phyloP scores from a whole-genome alignment of 306 rosid species.

The Hippophae tibetana region DNA sequence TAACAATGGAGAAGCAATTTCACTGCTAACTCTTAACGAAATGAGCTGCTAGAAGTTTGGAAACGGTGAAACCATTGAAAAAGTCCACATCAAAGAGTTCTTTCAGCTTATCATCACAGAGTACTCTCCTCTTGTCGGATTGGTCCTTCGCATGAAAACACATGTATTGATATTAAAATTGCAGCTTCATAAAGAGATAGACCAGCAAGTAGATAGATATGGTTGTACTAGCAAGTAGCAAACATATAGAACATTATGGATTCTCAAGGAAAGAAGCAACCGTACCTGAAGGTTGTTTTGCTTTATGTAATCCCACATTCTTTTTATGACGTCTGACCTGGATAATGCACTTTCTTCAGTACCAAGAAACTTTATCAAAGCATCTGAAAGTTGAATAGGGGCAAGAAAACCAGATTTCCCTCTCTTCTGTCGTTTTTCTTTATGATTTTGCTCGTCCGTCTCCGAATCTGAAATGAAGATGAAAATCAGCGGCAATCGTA shows the following conservation, averaged over 20 bases:
- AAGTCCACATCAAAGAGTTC: constrained; percentile 57
- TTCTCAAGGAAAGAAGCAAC: constrained; percentile 13
- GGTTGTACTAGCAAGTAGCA: no score
- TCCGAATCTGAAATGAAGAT: constrained; percentile 25
- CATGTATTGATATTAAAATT: not conserved
- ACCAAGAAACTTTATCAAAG: constrained; percentile 60
- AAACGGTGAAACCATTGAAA: constrained; percentile 56
- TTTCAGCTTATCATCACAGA: constrained; percentile 69
- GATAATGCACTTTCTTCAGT: constrained; percentile 61
- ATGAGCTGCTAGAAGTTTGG: constrained; percentile 61
- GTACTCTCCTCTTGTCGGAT: constrained; percentile 59
- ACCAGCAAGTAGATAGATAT: no score
- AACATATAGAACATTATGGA: not conserved
- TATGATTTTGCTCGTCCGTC: constrained; percentile 36
- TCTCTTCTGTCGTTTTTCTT: constrained; percentile 59
- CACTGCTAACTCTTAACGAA: constrained; percentile 46
- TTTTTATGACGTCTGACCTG: constrained; percentile 49
- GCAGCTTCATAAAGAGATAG: not conserved
- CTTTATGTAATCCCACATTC: constrained; percentile 76
- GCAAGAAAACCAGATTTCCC: constrained; percentile 66
- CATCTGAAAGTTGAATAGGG: constrained; percentile 66
- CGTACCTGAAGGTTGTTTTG: constrained; percentile 68
- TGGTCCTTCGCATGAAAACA: constrained; percentile 46
- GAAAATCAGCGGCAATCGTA: constrained; percentile 1
- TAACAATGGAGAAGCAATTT: constrained; percentile 15